phyloP scores from a whole-genome alignment of 2,329 filamentous ascomycete species.

The Phaeosphaeria sp. region DNA sequence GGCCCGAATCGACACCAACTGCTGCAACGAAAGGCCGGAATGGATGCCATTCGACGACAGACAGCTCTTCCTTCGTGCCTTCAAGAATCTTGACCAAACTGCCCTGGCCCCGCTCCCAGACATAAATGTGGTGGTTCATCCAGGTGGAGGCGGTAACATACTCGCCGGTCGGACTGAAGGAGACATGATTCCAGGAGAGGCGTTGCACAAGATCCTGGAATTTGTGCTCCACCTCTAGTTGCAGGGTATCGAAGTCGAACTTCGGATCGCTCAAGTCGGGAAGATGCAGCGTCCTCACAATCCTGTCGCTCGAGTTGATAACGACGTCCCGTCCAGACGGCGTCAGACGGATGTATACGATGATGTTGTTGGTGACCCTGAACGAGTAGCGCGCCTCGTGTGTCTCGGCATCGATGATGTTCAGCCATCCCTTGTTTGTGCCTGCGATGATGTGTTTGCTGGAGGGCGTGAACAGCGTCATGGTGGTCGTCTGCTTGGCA shows the following conservation, averaged over 20 bases:
- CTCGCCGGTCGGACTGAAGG: conserved; percentile 91
- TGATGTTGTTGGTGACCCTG: conserved; percentile 83
- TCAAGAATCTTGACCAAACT: conserved; percentile 97
- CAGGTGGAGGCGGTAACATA: conserved; percentile 96
- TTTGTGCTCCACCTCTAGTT: conserved; percentile 93
- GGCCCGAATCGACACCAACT: conserved; percentile 89
- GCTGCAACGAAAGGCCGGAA: conserved; percentile 85
- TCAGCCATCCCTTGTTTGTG: conserved; percentile 94
- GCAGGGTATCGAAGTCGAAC: conserved; percentile 83
- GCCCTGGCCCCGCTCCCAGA: conserved; percentile 94
- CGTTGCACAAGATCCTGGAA: conserved; percentile 98
- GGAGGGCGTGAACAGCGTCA: conserved; percentile 83
- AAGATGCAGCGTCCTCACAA: conserved; percentile 90
- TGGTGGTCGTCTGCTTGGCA: conserved; percentile 92
- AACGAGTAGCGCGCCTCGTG: conserved; percentile 87
- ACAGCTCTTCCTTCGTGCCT: conserved; percentile 94
- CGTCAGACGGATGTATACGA: conserved; percentile 86
- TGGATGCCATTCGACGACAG: conserved; percentile 97
- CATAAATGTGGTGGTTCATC: conserved; percentile 98
- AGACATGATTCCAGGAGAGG: conserved; percentile 95
- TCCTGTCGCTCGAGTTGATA: conserved; percentile 91
- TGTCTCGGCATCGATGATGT: conserved; percentile 86
- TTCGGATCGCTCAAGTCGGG: conserved; percentile 72
- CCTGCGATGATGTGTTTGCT: conserved; percentile 91
- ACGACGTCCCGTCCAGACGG: conserved; percentile 85